These are phyloP conservation scores for Cornus controversa DNA, from an alignment of 148 eudicot species.

Conservation along the genomic window DNA sequence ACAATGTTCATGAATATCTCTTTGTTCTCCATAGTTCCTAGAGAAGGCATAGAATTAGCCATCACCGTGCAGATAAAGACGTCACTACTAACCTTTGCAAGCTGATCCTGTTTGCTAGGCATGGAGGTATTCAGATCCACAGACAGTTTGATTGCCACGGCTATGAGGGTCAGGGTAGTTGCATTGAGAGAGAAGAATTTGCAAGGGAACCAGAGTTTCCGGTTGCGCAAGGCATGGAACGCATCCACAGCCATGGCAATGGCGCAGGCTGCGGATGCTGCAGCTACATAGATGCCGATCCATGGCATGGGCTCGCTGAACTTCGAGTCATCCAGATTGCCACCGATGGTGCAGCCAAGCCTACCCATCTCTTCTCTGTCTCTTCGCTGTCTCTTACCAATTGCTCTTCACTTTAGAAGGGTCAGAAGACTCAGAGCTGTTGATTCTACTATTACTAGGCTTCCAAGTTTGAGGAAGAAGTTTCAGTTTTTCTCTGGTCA, in stretches of 20 bases:
- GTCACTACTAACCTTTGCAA: conserved; percentile 40
- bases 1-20: conserved; percentile 40
- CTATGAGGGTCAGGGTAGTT: conserved; percentile 37
- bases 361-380: conserved; percentile 27
- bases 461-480: too few species aligned
- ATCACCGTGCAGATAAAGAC: conserved; percentile 44
- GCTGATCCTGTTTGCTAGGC: conserved; percentile 48
- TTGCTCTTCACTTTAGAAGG: background rate
- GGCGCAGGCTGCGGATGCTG: conserved; percentile 44
- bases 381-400: conserved; percentile 1
- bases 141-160: conserved; percentile 39
- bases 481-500: background rate
- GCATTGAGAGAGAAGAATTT: conserved; percentile 47
- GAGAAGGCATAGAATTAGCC: conserved; percentile 42
- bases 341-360: conserved; percentile 32
- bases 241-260: conserved; percentile 45
- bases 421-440: background rate
- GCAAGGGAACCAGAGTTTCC: conserved; percentile 46
- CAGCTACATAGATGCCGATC: conserved; percentile 49
- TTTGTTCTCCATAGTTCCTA: conserved; percentile 34
- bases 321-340: conserved; percentile 36
- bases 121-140: conserved; percentile 56
- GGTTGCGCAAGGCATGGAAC: conserved; percentile 29
- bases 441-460: too few species aligned
- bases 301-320: conserved; percentile 48